Base-by-base conservation (phyloP, 768 basidiomycete species). In the Pilatotrama ljubarskyi region DNA sequence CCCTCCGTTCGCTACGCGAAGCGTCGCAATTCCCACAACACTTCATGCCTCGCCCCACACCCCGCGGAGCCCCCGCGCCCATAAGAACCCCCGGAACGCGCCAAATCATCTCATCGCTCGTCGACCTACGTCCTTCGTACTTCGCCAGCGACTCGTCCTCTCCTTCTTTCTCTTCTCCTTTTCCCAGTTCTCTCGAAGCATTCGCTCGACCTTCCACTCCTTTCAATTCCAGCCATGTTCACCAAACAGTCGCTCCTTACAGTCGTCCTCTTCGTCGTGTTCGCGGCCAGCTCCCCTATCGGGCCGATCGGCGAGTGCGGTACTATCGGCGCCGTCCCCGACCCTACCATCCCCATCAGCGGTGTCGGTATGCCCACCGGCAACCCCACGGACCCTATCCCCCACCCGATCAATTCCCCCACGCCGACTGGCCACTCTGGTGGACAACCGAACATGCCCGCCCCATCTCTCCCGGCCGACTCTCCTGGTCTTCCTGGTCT, bases 191-290 rank as follows among this genome's bases (percentile, higher is more conserved):
- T 36, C n/a, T 37, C 18, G 8, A 26, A 17, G 18, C 52, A 24
- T n/a, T 36, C 47, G 37, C 32, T 18, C 20, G 2, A 40, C 60
- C 50, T 47, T 38, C 38, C 46, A 11, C 20, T 57, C 47, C 7
- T 49, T 57, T 24, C 48, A 32, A 22, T 47, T 20, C 26, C 26
- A 49, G 24, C 48, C 20, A 61, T 61, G 59, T 44, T 41, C 36
- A 55, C 55, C 54, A 44, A 44, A 26, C 59, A 42, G 40, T 51
- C 61, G 13, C 44, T 52, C 54, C 50, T 52, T 55, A 44, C 58
- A 25, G 58, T 55, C 49, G 36, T 60, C 54, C 37, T 48, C 46
- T 15, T 44, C 41, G 54, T 51, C 46, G 47, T 59, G 40, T 24
- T 49, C 46, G 59, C 58, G 29, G 40, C 44, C 11, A 10, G 32